These are phyloP conservation scores for Ottelia alismoides DNA, from an alignment of 106 monocot species.

Conservation along the genomic window DNA sequence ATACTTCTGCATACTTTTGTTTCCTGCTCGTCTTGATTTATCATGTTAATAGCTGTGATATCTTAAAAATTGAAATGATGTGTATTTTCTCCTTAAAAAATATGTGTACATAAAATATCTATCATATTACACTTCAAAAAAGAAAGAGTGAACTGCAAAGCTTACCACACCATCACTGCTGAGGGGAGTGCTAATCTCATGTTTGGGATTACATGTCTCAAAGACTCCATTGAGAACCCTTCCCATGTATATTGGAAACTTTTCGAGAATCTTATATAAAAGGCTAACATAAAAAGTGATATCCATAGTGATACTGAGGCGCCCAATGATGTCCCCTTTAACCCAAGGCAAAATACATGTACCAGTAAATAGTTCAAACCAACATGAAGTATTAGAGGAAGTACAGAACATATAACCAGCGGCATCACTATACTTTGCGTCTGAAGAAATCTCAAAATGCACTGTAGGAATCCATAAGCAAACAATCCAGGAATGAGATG, in stretches of 20 bases:
- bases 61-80: too few species aligned
- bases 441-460: constrained; percentile 67
- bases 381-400: constrained; percentile 34
- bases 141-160: too few species aligned
- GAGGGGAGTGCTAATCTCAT: constrained; percentile 67
- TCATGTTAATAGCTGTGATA: too few species aligned
- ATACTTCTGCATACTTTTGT: too few species aligned
- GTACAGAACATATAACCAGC: constrained; percentile 39
- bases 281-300: constrained; percentile 43
- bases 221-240: constrained; percentile 50
- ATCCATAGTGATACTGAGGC: constrained; percentile 46
- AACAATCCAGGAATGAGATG: constrained; percentile 66
- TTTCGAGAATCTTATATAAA: constrained; percentile 34
- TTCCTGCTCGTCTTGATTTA: too few species aligned
- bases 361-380: constrained; percentile 37
- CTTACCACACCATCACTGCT: constrained; percentile 87
- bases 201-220: constrained; percentile 38
- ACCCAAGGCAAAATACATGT: constrained; percentile 41
- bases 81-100: too few species aligned
- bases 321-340: constrained; percentile 34
- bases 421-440: constrained; percentile 55
- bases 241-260: constrained; percentile 52
- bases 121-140: too few species aligned
- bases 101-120: too few species aligned
- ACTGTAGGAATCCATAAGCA: constrained; percentile 50